Evolutionary conservation across 1,139 yeast genomes (phyloP).

Genomic region (Kodamaea anthophila): DNA sequence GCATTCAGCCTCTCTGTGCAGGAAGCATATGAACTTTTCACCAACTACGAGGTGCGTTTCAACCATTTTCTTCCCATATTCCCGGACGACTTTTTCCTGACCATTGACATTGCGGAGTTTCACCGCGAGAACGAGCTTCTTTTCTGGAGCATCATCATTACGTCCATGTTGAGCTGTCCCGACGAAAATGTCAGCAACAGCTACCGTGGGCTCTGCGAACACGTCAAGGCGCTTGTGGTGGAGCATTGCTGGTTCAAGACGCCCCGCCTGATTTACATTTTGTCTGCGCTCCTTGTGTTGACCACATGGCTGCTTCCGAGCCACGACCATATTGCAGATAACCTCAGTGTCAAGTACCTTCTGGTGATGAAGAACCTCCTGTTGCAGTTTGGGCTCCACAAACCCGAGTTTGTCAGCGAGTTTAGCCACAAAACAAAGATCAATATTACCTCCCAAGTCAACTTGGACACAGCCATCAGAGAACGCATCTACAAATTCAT

Average conservation of each 20-base stretch:
- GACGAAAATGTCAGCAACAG: constrained; percentile 12
- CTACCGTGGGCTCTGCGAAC: constrained; percentile 25
- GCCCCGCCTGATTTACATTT: constrained; percentile 39
- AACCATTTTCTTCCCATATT: constrained; percentile 36
- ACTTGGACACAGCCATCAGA: constrained; percentile 31
- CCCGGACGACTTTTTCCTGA: constrained; percentile 32
- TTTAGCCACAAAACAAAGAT: constrained; percentile 40
- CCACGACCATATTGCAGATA: constrained; percentile 21
- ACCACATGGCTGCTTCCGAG: constrained; percentile 47
- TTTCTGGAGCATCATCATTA: constrained; percentile 39
- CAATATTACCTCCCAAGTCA: constrained; percentile 27
- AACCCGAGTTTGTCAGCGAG: constrained; percentile 37
- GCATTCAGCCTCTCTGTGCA: constrained; percentile 22
- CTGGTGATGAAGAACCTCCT: constrained; percentile 38
- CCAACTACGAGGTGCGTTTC: constrained; percentile 27
- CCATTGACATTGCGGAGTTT: constrained; percentile 18
- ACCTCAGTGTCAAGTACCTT: constrained; percentile 33
- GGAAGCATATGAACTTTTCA: constrained; percentile 25
- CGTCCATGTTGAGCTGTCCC: constrained; percentile 25
- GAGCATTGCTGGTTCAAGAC: constrained; percentile 41
- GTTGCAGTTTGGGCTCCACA: constrained; percentile 41
- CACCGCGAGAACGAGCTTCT: constrained; percentile 29
- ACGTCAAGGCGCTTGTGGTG: constrained; percentile 36
- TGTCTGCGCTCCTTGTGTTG: constrained; percentile 34
- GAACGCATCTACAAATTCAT: constrained; percentile 42